Evolutionary conservation across 352 stramenopile genomes (phyloP), one percentile per base, ranked within the genome.

Genomic region (Globisporangium radiosum): DNA sequence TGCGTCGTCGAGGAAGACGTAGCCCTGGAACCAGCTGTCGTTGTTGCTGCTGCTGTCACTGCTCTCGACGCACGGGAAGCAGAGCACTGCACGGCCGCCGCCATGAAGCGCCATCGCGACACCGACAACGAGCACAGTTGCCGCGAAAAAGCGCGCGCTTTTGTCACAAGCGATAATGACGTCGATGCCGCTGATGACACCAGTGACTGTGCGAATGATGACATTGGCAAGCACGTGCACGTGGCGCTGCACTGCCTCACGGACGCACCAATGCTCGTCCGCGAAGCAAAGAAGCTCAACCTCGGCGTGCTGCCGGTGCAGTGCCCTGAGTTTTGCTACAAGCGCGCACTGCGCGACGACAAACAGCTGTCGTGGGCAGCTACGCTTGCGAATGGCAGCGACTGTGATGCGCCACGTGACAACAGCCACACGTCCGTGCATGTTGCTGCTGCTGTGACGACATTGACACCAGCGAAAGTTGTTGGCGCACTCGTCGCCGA

Each of bases 11-110:
- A 78, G 66, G 54, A 82, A 85, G 42, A 66, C 60, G 58, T 82
- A 87, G 53, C 80, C 80, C 63, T 90, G 80, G 65, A 90, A 90
- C 80, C 80, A 90, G 47, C 52, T 53, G 51, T 79, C 65, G 45
- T 79, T 65, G 45, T 33, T 14, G 13, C 36, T 25, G 25, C 33
- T 52, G 48, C 19, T 17, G 19, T 25, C 19, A 25, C 19, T 25
- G 19, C 48, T 55, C 25, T 47, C 52, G 38, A 43, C 52, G 19
- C 63, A 56, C 49, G 72, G 70, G 70, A 90, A 87, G 65, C 77
- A 90, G 45, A 90, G 63, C 52, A 80, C 64, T 42, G 80, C 77
- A 47, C 75, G 71, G 1, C 75, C 77, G 33, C 19, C 36, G 36
- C 60, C 54, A 52, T 72, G 64, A 45, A 66, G 65, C 51, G 75